phyloP scores from a whole-genome alignment of 352 stramenopile genomes.

The Pythium phragmiticola region DNA sequence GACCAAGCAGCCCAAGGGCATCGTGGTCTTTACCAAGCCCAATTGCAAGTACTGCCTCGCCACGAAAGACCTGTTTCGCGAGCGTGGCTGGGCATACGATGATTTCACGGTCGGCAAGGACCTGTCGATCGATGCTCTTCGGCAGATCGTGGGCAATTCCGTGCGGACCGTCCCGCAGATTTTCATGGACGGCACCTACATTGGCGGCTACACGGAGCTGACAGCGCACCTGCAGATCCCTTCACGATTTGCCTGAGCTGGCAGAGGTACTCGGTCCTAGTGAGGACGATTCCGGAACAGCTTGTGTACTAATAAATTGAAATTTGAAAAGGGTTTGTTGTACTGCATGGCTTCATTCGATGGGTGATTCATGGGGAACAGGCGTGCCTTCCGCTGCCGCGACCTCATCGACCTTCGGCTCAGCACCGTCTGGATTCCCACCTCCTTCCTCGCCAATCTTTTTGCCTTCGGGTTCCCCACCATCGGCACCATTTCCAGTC shows the following conservation, averaged over 20 bases:
- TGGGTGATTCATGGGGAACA: background rate
- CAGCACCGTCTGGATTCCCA: conserved; percentile 3
- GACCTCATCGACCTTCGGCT: conserved; percentile 24
- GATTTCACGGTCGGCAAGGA: conserved; percentile 60
- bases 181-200: conserved; percentile 73
- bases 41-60: conserved; percentile 76
- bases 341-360: background rate
- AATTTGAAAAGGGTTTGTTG: background rate
- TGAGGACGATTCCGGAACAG: background rate
- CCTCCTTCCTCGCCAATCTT: conserved; percentile 7
- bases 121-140: conserved; percentile 53
- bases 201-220: conserved; percentile 79
- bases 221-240: conserved; percentile 58
- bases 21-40: conserved; percentile 72
- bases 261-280: background rate
- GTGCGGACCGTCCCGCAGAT: conserved; percentile 83
- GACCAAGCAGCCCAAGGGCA: conserved; percentile 44
- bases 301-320: conserved; percentile 13
- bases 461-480: conserved; percentile 4
- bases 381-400: conserved; percentile 9
- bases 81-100: conserved; percentile 60
- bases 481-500: background rate
- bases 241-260: conserved; percentile 47
- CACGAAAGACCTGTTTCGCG: conserved; percentile 56
- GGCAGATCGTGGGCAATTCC: conserved; percentile 51